phyloP scores from a whole-genome alignment of 225 moss, liverwort and hornwort species.

The Physcomitrellopsis africana region DNA sequence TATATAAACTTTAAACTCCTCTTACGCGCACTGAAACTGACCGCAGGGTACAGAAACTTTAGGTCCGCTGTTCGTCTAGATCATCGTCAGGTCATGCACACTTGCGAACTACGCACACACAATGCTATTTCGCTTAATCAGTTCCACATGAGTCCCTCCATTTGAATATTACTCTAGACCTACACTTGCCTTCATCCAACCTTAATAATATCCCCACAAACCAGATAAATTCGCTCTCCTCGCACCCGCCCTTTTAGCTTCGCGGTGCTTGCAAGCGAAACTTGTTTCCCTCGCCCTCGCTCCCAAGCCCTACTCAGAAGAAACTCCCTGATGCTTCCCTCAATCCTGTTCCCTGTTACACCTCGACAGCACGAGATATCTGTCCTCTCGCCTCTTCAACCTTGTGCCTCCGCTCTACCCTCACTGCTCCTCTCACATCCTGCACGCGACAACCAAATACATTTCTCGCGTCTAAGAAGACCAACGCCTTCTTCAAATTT shows the following conservation, averaged over 20 bases:
- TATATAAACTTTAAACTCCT: neutral
- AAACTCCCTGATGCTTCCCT: constrained; percentile 3
- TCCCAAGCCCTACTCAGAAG: constrained; percentile 8
- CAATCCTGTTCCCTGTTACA: constrained; percentile 20
- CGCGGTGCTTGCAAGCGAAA: neutral
- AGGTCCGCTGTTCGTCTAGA: constrained; percentile 12
- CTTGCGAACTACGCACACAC: constrained; percentile 1
- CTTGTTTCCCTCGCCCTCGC: neutral
- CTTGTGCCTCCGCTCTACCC: constrained; percentile 10
- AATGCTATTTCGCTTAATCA: neutral
- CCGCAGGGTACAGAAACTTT: constrained; percentile 12
- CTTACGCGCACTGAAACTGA: constrained; percentile 12
- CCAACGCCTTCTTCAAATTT: neutral
- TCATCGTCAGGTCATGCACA: constrained; percentile 28
- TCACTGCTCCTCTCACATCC: constrained; percentile 3
- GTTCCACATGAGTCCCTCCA: neutral
- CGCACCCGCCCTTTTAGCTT: constrained; percentile 3
- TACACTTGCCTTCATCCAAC: constrained; percentile 6
- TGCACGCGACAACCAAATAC: constrained; percentile 20
- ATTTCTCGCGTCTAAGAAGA: constrained; percentile 5
- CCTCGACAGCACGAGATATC: constrained; percentile 19
- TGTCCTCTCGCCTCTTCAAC: constrained; percentile 15
- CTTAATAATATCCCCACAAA: constrained; percentile 14
- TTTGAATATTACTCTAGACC: constrained; percentile 6
- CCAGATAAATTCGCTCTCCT: neutral